Evolutionary conservation across 768 basidiomycete species (phyloP).

Genomic region (Tylopilus sp.): DNA sequence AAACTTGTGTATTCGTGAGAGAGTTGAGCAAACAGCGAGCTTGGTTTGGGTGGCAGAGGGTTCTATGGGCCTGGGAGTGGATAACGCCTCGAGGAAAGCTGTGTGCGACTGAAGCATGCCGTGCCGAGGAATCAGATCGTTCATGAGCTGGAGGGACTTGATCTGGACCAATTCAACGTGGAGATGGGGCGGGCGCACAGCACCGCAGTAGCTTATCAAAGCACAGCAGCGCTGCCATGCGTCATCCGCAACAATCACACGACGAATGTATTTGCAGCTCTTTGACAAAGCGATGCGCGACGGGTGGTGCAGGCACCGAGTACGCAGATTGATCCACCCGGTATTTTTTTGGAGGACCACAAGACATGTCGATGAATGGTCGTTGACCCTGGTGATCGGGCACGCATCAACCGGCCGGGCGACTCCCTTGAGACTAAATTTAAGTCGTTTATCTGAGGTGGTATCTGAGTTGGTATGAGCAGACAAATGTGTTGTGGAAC

Average conservation of each 20-base stretch:
- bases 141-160: background rate
- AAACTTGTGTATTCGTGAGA: conserved; percentile 11
- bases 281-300: background rate
- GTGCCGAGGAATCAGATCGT: background rate
- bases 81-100: conserved; percentile 5
- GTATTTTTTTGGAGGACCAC: background rate
- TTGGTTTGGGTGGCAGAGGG: background rate
- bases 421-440: background rate
- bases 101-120: conserved; percentile 2
- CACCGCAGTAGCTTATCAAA: conserved; percentile 4
- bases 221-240: conserved; percentile 5
- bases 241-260: conserved; percentile 8
- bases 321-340: conserved; percentile 3
- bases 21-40: background rate
- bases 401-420: background rate
- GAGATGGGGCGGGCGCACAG: conserved; percentile 16
- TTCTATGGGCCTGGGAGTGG: conserved; percentile 6
- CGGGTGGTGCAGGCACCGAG: background rate
- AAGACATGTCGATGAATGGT: background rate
- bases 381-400: background rate
- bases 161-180: conserved; percentile 14
- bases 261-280: conserved; percentile 12
- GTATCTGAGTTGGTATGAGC: background rate
- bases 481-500: background rate
- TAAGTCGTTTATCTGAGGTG: no score